These are phyloP conservation scores for Pythium aristosporum DNA, from an alignment of 352 stramenopile species.

Conservation along the genomic window DNA sequence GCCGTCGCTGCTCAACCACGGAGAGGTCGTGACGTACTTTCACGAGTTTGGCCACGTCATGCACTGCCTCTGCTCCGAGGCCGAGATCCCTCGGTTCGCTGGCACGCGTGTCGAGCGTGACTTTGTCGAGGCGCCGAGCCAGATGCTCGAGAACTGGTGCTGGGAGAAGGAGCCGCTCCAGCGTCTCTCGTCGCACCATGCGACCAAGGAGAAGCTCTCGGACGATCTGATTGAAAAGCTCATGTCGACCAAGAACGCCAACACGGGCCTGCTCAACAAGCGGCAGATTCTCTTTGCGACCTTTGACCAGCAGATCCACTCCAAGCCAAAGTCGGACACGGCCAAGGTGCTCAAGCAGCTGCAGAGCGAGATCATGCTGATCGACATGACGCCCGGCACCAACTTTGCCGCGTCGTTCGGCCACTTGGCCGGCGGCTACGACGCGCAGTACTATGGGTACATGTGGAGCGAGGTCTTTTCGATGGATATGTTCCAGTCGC, in stretches of 20 bases:
- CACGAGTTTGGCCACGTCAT: slow-evolving; percentile 91
- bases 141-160: slow-evolving; percentile 92
- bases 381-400: slow-evolving; percentile 83
- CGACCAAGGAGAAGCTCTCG: slow-evolving; percentile 76
- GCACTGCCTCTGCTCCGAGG: slow-evolving; percentile 87
- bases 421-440: slow-evolving; percentile 77
- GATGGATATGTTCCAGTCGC: slow-evolving; percentile 89
- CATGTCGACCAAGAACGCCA: slow-evolving; percentile 87
- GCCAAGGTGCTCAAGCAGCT: slow-evolving; percentile 76
- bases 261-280: slow-evolving; percentile 79
- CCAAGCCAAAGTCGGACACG: slow-evolving; percentile 80
- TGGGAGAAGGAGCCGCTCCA: slow-evolving; percentile 86
- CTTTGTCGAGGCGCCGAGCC: slow-evolving; percentile 89
- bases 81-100: slow-evolving; percentile 73
- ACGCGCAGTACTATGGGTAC: slow-evolving; percentile 87
- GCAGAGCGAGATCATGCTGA: slow-evolving; percentile 83
- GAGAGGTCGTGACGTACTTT: slow-evolving; percentile 89
- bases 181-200: slow-evolving; percentile 84
- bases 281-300: slow-evolving; percentile 80
- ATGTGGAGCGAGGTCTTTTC: slow-evolving; percentile 90
- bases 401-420: slow-evolving; percentile 86
- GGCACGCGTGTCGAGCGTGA: slow-evolving; percentile 81
- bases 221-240: slow-evolving; percentile 77
- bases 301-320: slow-evolving; percentile 87
- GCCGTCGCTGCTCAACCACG: slow-evolving; percentile 76